Percentiles rank a stretch among this genome's conserved stretches.
Evolutionary conservation across 148 eudicot species (phyloP).

Genomic region (Amaranthus cruentus): DNA sequence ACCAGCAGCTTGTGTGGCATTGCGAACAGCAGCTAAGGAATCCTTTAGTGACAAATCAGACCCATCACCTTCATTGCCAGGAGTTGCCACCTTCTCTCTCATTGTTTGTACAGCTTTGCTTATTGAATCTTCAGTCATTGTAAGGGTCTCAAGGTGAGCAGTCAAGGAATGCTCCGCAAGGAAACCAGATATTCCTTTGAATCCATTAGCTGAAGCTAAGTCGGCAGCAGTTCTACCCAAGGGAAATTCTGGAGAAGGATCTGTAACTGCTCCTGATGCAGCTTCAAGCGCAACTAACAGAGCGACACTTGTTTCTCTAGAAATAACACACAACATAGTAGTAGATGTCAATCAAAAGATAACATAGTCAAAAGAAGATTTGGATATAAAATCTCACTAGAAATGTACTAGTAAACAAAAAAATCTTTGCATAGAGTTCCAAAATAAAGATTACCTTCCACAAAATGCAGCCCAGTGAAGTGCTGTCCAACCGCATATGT

Average conservation of each 20-base stretch:
- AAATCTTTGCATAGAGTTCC: background rate
- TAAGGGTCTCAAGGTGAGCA: conserved; percentile 42
- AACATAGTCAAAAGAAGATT: background rate
- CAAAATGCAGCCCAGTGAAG: conserved; percentile 81
- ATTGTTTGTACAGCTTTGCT: conserved; percentile 38
- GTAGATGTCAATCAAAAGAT: background rate
- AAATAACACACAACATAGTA: conserved; percentile 1
- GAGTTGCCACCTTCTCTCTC: conserved; percentile 34
- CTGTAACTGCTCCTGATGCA: conserved; percentile 49
- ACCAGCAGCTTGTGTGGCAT: conserved; percentile 69
- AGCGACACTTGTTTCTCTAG: conserved; percentile 56
- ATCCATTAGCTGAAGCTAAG: conserved; percentile 61
- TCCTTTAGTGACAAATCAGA: conserved; percentile 48
- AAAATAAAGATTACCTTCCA: conserved; percentile 44
- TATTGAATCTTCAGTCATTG: conserved; percentile 34
- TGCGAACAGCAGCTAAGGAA: conserved; percentile 57
- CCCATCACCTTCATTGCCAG: conserved; percentile 33
- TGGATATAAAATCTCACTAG: background rate
- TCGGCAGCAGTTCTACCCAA: conserved; percentile 62
- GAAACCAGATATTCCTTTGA: conserved; percentile 68
- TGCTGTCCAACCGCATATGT: conserved; percentile 64
- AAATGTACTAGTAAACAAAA: background rate
- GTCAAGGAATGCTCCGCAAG: conserved; percentile 63
- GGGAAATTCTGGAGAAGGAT: conserved; percentile 59
- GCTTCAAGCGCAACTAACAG: conserved; percentile 57